phyloP scores from a whole-genome alignment of 1,284 basidiomycete species.

The Ganoderma meredithae region DNA sequence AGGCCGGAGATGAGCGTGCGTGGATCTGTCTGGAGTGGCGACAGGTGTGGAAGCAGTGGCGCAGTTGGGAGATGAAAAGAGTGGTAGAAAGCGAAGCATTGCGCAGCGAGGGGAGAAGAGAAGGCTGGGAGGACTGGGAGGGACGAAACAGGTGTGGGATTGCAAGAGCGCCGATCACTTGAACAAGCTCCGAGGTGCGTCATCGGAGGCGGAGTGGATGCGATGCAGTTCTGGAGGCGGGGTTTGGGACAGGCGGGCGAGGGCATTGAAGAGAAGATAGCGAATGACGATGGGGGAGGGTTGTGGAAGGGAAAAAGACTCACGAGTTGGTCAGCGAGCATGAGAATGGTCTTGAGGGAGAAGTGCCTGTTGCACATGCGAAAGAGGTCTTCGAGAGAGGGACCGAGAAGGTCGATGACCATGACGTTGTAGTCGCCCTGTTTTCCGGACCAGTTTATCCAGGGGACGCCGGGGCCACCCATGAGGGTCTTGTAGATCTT shows the following conservation, averaged over 20 bases:
- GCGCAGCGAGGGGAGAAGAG: not conserved
- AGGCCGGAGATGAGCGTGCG: conserved; percentile 23
- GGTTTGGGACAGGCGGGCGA: not conserved
- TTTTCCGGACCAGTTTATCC: conserved; percentile 94
- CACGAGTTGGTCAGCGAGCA: conserved; percentile 92
- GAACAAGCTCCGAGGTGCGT: conserved; percentile 8
- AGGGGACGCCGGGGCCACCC: conserved; percentile 93
- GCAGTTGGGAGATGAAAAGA: not conserved
- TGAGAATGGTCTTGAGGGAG: conserved; percentile 90
- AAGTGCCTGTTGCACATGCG: conserved; percentile 95
- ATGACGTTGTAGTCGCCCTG: conserved; percentile 97
- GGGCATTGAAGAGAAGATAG: not conserved
- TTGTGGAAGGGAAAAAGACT: conserved; percentile 13
- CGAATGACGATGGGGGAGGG: not conserved
- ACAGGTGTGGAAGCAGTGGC: conserved; percentile 11
- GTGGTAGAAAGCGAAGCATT: not conserved
- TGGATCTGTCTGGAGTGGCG: not conserved
- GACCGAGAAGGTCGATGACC: conserved; percentile 95
- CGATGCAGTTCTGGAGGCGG: not conserved
- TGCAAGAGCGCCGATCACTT: conserved; percentile 4
- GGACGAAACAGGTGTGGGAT: not conserved
- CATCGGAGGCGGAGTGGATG: conserved; percentile 15
- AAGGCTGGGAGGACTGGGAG: not conserved
- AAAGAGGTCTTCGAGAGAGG: conserved; percentile 94
- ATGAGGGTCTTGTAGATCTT: conserved; percentile 93